Evolutionary conservation across 2,329 filamentous ascomycete species (phyloP).

Genomic region (Thelonectria blattea): DNA sequence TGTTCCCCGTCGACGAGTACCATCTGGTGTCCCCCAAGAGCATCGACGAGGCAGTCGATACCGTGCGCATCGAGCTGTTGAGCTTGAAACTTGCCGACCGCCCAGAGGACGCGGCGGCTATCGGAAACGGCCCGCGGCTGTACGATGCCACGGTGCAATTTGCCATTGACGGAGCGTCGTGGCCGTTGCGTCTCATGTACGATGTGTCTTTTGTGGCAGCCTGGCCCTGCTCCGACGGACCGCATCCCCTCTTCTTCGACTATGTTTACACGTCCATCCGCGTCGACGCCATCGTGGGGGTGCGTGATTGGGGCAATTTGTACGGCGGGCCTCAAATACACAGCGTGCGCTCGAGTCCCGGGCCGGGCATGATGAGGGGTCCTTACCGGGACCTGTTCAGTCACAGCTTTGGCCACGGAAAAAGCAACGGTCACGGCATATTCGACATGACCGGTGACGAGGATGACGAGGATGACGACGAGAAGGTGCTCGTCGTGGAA

Average conservation of each 20-base stretch:
- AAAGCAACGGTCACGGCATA: conserved; percentile 23
- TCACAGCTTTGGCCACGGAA: conserved; percentile 32
- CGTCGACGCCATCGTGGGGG: conserved; percentile 69
- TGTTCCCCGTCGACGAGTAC: conserved; percentile 73
- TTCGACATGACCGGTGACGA: conserved; percentile 23
- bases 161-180: conserved; percentile 67
- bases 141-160: conserved; percentile 69
- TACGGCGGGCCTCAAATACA: conserved; percentile 41
- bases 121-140: conserved; percentile 48
- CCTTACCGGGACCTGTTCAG: conserved; percentile 37
- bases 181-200: conserved; percentile 67
- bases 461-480: conserved; percentile 57
- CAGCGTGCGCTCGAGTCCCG: conserved; percentile 46
- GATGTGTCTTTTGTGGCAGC: conserved; percentile 71
- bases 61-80: conserved; percentile 73
- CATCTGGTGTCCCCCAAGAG: conserved; percentile 61
- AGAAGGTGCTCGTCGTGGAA: conserved; percentile 74
- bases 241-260: conserved; percentile 75
- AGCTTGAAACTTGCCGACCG: conserved; percentile 58
- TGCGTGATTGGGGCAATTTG: conserved; percentile 68
- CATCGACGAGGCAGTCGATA: conserved; percentile 65
- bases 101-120: conserved; percentile 29
- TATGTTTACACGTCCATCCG: conserved; percentile 66
- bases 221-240: conserved; percentile 67
- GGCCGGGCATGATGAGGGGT: conserved; percentile 37